Evolutionary conservation across 1,284 basidiomycete genomes (phyloP), one percentile per base, ranked within the genome.

Genomic region (Puccinia horiana): DNA sequence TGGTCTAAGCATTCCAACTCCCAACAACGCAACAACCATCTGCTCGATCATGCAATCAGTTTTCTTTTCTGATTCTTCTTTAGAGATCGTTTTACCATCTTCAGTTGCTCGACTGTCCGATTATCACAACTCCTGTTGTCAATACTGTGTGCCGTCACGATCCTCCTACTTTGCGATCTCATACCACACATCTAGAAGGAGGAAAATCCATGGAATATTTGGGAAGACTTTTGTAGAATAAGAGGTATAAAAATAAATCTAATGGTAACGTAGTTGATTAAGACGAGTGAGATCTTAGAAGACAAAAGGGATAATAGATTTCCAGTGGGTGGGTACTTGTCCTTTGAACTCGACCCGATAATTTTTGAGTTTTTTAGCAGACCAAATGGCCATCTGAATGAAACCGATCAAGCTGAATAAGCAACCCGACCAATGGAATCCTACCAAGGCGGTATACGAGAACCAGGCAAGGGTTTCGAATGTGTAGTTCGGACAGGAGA

Each of bases 281-380:
- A 40, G 20, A 12, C 16, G 2, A 47, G 40, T 44, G 42, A 73
- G 70, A 54, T 56, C 35, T 78, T 85, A 91, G 82, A 89, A 88
- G 69, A 91, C 85, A 88, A 93, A 94, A 0, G 94, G 95, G 86
- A 95, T 90, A 88, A 96, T 92, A 69, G 91, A 91, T 87, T 92
- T 94, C 87, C 94, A 90, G 69, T 87, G 87, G 83, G 89, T 89
- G 0, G 94, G 94, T 86, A 94, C 96, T 83, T 92, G 91, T 84
- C 91, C 91, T 54, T 94, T 94, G 85, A 98, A 98, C 87, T 98
- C 96, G 86, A 92, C 94, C 89, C 92, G 94, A 89, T 99, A 99
- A 83, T 90, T 90, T 83, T 88, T 89, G 86, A 98, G 95, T 89
- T 98, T 99, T 89, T 96, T 95, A 67, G 91, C 86, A 16, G 96